phyloP scores from a whole-genome alignment of 2,329 filamentous ascomycete genomes.

The Talaromyces sp. region DNA sequence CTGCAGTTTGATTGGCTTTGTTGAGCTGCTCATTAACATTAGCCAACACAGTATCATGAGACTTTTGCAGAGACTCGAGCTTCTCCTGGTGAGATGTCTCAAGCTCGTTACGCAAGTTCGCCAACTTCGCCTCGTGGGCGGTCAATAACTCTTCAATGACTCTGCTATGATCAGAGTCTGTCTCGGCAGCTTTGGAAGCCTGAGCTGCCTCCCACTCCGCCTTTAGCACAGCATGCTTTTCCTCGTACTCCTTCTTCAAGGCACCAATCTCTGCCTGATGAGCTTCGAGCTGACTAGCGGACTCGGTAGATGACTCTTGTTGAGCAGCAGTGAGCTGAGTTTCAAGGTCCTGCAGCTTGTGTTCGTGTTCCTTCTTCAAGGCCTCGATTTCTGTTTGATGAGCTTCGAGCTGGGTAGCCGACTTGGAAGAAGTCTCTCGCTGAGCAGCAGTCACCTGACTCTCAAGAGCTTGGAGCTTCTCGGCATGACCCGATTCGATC shows the following conservation, averaged over 20 bases:
- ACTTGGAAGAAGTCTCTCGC: neutral
- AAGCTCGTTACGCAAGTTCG: conserved; percentile 31
- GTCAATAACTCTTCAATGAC: conserved; percentile 39
- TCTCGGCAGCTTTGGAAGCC: conserved; percentile 30
- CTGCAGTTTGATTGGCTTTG: conserved; percentile 31
- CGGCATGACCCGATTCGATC: conserved; percentile 28
- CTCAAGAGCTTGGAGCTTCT: conserved; percentile 25
- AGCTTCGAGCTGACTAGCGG: conserved; percentile 26
- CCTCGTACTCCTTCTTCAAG: conserved; percentile 33
- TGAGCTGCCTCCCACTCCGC: conserved; percentile 35
- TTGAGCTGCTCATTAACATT: conserved; percentile 32
- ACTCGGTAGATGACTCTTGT: conserved; percentile 23
- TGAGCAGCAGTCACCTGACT: conserved; percentile 23
- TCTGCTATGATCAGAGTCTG: conserved; percentile 35
- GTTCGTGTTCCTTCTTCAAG: neutral
- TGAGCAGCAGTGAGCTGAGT: conserved; percentile 20
- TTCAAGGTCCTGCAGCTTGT: conserved; percentile 13
- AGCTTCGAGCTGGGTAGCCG: conserved; percentile 15
- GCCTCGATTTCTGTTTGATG: conserved; percentile 20
- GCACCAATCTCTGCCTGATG: conserved; percentile 28
- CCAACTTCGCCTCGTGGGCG: conserved; percentile 37
- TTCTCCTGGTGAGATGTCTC: conserved; percentile 33
- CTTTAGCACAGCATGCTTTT: conserved; percentile 29
- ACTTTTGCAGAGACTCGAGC: conserved; percentile 31
- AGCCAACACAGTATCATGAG: conserved; percentile 31